Evolutionary conservation across 1,139 yeast species (phyloP).

Genomic region (Taiozyma onychis): DNA sequence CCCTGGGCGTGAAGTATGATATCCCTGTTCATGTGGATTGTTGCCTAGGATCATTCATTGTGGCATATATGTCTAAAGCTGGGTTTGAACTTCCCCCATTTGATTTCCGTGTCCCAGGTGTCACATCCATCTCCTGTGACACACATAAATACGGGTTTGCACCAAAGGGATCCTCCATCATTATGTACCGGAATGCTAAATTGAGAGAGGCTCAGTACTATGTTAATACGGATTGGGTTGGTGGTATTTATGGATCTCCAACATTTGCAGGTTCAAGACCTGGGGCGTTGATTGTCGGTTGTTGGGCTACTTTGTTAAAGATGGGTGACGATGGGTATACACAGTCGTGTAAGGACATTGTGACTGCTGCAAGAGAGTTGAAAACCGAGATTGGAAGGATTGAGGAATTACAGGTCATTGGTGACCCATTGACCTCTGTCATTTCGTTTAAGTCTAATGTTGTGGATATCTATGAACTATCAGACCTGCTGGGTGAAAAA

Average conservation of each 20-base stretch:
- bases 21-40: slow-evolving; percentile 94
- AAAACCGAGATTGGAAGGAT: slow-evolving; percentile 45
- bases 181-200: slow-evolving; percentile 71
- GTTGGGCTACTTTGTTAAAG: slow-evolving; percentile 88
- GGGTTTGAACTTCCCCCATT: slow-evolving; percentile 60
- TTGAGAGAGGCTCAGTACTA: slow-evolving; percentile 82
- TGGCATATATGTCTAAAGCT: slow-evolving; percentile 69
- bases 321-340: slow-evolving; percentile 80
- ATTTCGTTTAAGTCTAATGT: slow-evolving; percentile 60
- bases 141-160: slow-evolving; percentile 98
- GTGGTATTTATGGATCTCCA: slow-evolving; percentile 95
- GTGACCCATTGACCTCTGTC: slow-evolving; percentile 83
- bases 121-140: slow-evolving; percentile 96
- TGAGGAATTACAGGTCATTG: slow-evolving; percentile 60
- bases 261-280: slow-evolving; percentile 96
- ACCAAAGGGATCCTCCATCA: slow-evolving; percentile 91
- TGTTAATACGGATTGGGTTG: slow-evolving; percentile 80
- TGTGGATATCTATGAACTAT: slow-evolving; percentile 66
- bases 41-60: slow-evolving; percentile 88
- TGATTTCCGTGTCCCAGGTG: slow-evolving; percentile 88
- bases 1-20: slow-evolving; percentile 54
- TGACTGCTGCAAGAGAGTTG: slow-evolving; percentile 55
- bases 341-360: slow-evolving; percentile 60
- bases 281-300: slow-evolving; percentile 93
- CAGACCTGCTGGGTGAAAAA: slow-evolving; percentile 56